Percentiles rank a stretch among this genome's conserved stretches.
These are phyloP conservation scores for Nothophytophthora sp. DNA, from an alignment of 352 stramenopile species.

Conservation along the genomic window DNA sequence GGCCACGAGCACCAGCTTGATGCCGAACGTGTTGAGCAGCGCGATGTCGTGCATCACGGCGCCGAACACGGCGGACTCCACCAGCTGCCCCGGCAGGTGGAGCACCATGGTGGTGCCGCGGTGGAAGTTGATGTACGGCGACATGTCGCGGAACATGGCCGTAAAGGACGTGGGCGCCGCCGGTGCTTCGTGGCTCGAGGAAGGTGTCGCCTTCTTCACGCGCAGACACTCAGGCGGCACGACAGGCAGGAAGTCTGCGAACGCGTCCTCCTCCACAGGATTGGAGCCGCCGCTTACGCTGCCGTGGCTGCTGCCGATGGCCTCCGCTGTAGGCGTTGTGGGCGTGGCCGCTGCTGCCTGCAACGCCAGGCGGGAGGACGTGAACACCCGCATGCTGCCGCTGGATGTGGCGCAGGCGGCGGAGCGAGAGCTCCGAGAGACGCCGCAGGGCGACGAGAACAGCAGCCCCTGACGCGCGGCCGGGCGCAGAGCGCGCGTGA, in stretches of 20 bases:
- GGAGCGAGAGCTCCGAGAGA: too few species aligned
- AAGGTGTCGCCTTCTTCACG: slow-evolving; percentile 38
- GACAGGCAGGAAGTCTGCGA: slow-evolving; percentile 68
- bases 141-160: slow-evolving; percentile 95
- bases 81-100: slow-evolving; percentile 95
- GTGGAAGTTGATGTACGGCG: slow-evolving; percentile 98
- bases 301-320: slow-evolving; percentile 6
- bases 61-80: slow-evolving; percentile 91
- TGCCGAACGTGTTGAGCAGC: slow-evolving; percentile 94
- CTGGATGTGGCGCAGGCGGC: slow-evolving; percentile 9
- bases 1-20: slow-evolving; percentile 95
- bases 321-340: slow-evolving; percentile 11
- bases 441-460: slow-evolving; percentile 19
- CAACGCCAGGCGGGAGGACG: slow-evolving; percentile 15
- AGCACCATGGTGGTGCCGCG: slow-evolving; percentile 94
- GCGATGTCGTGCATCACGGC: slow-evolving; percentile 96
- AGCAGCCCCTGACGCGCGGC: slow-evolving; percentile 12
- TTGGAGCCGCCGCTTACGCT: slow-evolving; percentile 1
- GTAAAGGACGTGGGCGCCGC: slow-evolving; percentile 72
- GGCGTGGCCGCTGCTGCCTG: slow-evolving; percentile 11
- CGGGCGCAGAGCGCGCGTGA: neutral
- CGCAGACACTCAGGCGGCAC: slow-evolving; percentile 79
- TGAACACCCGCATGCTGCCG: slow-evolving; percentile 31
- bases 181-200: slow-evolving; percentile 6
- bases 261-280: slow-evolving; percentile 12